These are phyloP conservation scores for Suillus americanus DNA, from an alignment of 768 basidiomycete species.

Conservation along the genomic window DNA sequence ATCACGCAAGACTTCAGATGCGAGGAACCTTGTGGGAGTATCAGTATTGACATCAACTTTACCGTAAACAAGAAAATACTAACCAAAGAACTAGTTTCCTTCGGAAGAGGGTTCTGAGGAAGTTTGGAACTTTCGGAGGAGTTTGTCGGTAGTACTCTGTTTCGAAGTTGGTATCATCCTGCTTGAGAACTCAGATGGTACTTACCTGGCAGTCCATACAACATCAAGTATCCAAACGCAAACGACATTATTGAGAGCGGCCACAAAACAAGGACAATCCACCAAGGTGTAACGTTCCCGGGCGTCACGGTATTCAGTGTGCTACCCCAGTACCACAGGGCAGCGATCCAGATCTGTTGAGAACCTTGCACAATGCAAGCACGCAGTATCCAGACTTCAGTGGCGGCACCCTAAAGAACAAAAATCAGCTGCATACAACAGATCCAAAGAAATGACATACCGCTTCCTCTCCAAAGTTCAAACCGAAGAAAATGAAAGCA, in stretches of 20 bases:
- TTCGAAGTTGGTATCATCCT: constrained; percentile 11
- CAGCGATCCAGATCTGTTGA: constrained; percentile 95
- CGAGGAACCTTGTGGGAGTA: constrained; percentile 59
- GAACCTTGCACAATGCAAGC: constrained; percentile 94
- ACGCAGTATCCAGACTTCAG: constrained; percentile 89
- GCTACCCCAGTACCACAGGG: constrained; percentile 95
- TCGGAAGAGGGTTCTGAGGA: constrained; percentile 85
- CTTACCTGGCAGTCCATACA: constrained; percentile 82
- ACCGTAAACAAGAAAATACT: constrained; percentile 7
- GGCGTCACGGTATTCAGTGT: constrained; percentile 58
- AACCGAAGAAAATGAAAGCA: constrained; percentile 90
- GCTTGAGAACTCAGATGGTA: constrained; percentile 4
- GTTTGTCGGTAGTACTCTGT: constrained; percentile 88
- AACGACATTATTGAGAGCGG: constrained; percentile 76
- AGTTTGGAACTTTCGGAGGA: constrained; percentile 92
- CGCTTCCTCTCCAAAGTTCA: constrained; percentile 97
- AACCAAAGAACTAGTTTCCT: constrained; percentile 88
- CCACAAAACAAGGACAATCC: constrained; percentile 81
- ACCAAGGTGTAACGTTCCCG: constrained; percentile 71
- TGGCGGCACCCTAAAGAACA: constrained; percentile 73
- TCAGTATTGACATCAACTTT: not conserved
- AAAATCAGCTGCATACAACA: constrained; percentile 11
- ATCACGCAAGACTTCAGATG: constrained; percentile 88
- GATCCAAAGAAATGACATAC: constrained; percentile 40
- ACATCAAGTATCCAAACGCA: constrained; percentile 78